Evolutionary conservation across 2,329 filamentous ascomycete genomes (phyloP).

Genomic region (Ophiosphaerella herpotricha): DNA sequence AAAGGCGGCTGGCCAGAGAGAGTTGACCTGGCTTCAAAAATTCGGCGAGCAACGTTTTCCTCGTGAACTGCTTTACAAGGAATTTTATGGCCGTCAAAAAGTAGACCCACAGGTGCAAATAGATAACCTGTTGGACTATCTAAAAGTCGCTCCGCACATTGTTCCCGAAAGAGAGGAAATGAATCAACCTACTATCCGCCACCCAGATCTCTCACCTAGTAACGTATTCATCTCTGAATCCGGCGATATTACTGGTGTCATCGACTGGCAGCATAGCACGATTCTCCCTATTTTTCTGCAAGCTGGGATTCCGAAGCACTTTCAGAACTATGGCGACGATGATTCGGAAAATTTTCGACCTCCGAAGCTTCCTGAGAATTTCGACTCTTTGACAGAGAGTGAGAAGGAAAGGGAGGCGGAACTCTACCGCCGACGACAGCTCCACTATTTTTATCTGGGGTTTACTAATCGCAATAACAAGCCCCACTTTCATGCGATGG

Average conservation of each 20-base stretch:
- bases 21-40: conserved; percentile 13
- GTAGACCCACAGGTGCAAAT: conserved; percentile 13
- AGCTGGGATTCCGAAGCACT: conserved; percentile 40
- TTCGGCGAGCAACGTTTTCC: conserved; percentile 14
- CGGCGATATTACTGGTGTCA: conserved; percentile 15
- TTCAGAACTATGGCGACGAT: conserved; percentile 45
- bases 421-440: conserved; percentile 24
- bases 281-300: conserved; percentile 41
- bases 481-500: conserved; percentile 21
- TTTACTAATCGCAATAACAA: conserved; percentile 22
- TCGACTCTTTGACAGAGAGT: conserved; percentile 13
- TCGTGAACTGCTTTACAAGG: conserved; percentile 10
- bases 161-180: conserved; percentile 8
- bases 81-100: conserved; percentile 14
- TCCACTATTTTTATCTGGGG: conserved; percentile 28
- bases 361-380: conserved; percentile 22
- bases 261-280: conserved; percentile 23
- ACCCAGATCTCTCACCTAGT: conserved; percentile 15
- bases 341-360: conserved; percentile 16
- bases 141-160: conserved; percentile 15
- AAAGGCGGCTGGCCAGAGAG: conserved; percentile 12
- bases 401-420: conserved; percentile 17
- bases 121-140: conserved; percentile 9
- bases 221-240: conserved; percentile 18
- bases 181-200: conserved; percentile 12